Evolutionary conservation across 2,329 filamentous ascomycete species (phyloP), one percentile per base, ranked within the genome.

Genomic region (Pyrenochaeta sp.): DNA sequence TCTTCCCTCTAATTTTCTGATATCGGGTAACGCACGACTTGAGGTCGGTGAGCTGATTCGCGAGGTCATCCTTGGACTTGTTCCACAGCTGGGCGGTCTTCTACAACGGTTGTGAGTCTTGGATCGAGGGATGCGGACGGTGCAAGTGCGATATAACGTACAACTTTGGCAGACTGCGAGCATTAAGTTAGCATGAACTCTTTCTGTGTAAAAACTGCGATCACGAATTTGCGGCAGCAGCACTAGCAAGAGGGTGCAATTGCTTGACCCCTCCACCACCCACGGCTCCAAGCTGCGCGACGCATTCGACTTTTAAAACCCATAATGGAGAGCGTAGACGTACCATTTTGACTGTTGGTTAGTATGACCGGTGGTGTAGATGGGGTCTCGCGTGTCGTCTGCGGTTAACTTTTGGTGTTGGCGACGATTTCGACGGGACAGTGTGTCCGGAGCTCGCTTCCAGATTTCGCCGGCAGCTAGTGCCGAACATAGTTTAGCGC

Each of bases 21-120:
- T 24, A 42, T 57, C 37, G 55, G 63, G 54, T 55, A 54, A 77
- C 74, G 51, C 67, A 77, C 73, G 74, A 71, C 67, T 77, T 77
- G 65, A 77, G 65, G 62, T 76, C 73, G 56, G 67, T 55, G 69
- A 77, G 67, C 72, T 77, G 90, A 89, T 91, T 97, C 65, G 88
- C 88, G 83, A 99, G 88, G 78, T 99, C 96, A 80, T 97, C 92
- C 90, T 98, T 98, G 90, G 88, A 93, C 92, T 99, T 99, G 86
- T 88, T 89, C 95, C 95, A 98, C 84, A 99, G 92, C 85, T 91
- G 88, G 85, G 88, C 88, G 83, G 94, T 90, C 91, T 97, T 98
- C 74, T 77, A 64, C 62, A 62, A 58, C 43, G 72, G 63, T 63
- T 72, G 75, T 77, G 62, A 77, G 75, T 71, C 71, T 66, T 56